A percentile compares a stretch with the other conserved stretches of the same genome.
These are phyloP conservation scores for Pilobolus umbonatus DNA, from an alignment of 192 early-diverging fungal genomes.

Conservation along the genomic window DNA sequence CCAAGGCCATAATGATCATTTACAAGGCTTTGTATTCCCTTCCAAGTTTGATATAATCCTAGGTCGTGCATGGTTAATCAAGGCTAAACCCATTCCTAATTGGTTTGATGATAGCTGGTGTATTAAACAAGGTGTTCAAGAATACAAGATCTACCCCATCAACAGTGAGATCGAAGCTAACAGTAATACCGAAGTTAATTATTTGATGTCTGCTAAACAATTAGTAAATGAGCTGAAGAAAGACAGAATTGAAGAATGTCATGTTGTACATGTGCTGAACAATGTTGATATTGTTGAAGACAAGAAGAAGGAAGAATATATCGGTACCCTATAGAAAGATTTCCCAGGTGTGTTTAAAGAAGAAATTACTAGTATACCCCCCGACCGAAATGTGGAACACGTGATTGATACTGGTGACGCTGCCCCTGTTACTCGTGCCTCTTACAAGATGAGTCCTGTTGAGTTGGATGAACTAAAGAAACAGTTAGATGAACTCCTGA, in stretches of 20 bases:
- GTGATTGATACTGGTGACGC: conserved; percentile 14
- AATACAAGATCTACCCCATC: background rate
- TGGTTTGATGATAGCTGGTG: conserved; percentile 1
- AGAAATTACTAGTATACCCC: background rate
- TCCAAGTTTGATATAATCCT: conserved; percentile 6
- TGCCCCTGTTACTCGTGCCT: background rate
- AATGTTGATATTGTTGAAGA: background rate
- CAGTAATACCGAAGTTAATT: background rate
- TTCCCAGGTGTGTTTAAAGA: too few species aligned
- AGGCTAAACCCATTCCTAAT: background rate
- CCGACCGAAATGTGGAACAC: background rate
- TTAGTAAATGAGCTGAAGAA: background rate
- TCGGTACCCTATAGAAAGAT: background rate
- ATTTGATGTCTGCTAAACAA: background rate
- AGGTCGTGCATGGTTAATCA: background rate
- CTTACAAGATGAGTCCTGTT: too few species aligned
- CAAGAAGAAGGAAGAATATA: conserved; percentile 1
- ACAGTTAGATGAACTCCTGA: too few species aligned
- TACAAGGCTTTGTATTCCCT: background rate
- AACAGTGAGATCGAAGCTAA: background rate
- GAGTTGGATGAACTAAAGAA: too few species aligned
- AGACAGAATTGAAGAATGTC: background rate
- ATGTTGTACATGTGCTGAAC: background rate
- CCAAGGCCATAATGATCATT: background rate
- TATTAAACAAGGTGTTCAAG: background rate